Conservation (phyloP, 179 eudicot species). For the Spergularia azorica region DNA sequence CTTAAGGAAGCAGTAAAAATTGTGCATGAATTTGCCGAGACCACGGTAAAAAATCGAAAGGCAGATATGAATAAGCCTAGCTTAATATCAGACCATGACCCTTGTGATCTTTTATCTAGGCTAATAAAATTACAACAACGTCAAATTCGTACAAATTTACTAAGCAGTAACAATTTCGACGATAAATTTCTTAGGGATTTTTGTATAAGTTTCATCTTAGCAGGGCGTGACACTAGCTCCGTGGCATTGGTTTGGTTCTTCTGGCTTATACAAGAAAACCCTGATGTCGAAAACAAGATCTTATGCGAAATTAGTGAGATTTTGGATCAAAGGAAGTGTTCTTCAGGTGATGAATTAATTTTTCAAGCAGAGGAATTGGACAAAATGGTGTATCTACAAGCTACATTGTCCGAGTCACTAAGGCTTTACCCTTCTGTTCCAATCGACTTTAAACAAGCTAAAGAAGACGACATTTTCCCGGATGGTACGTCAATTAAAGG, state of each 20-base stretch:
- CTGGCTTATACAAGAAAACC: conserved; percentile 52
- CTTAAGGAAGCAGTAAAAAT: conserved; percentile 39
- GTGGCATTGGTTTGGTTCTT: conserved; percentile 64
- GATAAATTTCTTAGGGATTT: conserved; percentile 50
- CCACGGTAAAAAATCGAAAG: conserved; percentile 51
- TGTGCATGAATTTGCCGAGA: conserved; percentile 57
- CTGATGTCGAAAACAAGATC: conserved; percentile 44
- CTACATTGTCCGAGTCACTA: conserved; percentile 47
- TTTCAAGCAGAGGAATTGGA: conserved; percentile 46
- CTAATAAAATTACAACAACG: conserved; percentile 35
- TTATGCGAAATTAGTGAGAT: conserved; percentile 36
- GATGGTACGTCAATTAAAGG: conserved; percentile 39
- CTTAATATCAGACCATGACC: conserved; percentile 20
- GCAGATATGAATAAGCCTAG: conserved; percentile 27
- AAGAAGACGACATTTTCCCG: conserved; percentile 45
- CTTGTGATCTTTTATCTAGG: conserved; percentile 56
- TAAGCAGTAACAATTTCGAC: conserved; percentile 9
- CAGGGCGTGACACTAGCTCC: conserved; percentile 66
- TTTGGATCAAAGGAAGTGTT: not conserved
- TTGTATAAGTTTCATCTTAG: conserved; percentile 61
- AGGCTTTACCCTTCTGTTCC: conserved; percentile 62
- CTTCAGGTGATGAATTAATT: not conserved
- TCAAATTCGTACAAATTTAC: not conserved
- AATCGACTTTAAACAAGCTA: conserved; percentile 53
- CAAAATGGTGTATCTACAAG: conserved; percentile 53